phyloP scores from a whole-genome alignment of 1,284 basidiomycete genomes.

The Cutaneotrichosporon curvatum region DNA sequence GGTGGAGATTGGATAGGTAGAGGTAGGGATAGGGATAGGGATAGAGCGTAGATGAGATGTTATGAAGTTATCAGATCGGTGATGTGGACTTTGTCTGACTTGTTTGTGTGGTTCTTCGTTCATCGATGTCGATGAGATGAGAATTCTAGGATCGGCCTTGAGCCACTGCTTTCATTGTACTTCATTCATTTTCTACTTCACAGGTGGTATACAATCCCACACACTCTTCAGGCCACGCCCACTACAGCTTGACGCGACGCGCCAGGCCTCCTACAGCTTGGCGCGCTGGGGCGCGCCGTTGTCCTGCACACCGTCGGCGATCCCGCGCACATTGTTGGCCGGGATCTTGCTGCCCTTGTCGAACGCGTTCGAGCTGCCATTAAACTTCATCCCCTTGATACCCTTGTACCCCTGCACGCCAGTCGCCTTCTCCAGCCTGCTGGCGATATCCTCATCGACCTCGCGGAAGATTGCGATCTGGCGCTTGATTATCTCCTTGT shows the following conservation, averaged over 20 bases:
- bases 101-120: too few relatives aligned
- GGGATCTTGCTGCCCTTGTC: slow-evolving; percentile 2
- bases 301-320: slow-evolving; percentile 7
- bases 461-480: slow-evolving; percentile 74
- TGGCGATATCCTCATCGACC: slow-evolving; percentile 63
- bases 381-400: slow-evolving; percentile 58
- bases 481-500: slow-evolving; percentile 57
- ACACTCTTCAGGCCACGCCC: too few relatives aligned
- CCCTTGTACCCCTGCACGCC: slow-evolving; percentile 47
- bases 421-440: slow-evolving; percentile 66
- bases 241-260: too few relatives aligned
- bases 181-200: too few relatives aligned
- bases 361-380: slow-evolving; percentile 40
- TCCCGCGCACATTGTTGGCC: slow-evolving; percentile 7
- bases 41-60: not conserved
- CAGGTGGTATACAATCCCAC: too few relatives aligned
- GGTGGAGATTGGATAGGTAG: slow-evolving; percentile 9
- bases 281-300: slow-evolving; percentile 9
- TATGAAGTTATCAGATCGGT: too few relatives aligned
- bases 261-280: slow-evolving; percentile 10
- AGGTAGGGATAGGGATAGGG: not conserved
- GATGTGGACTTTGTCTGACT: too few relatives aligned
- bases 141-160: too few relatives aligned
- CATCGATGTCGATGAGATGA: not conserved
- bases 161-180: too few relatives aligned